These are phyloP conservation scores for Hypomyces rosellus DNA, from an alignment of 2,329 filamentous ascomycete species.

Conservation along the genomic window DNA sequence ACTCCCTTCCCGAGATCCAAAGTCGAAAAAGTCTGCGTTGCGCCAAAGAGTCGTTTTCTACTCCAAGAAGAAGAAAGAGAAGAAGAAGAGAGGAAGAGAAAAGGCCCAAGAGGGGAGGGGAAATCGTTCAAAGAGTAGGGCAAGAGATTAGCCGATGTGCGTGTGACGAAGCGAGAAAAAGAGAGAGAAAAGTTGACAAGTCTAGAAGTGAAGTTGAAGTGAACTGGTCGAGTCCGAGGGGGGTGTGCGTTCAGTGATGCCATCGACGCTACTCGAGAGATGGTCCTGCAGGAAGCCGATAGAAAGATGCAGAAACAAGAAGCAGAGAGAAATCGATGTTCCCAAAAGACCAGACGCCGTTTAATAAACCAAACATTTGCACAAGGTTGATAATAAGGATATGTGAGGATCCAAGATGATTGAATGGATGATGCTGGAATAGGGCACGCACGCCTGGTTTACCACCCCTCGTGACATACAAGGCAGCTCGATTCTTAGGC, in stretches of 20 bases:
- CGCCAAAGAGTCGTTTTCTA: not conserved
- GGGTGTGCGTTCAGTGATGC: not conserved
- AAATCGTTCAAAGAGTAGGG: not conserved
- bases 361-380: too few species aligned
- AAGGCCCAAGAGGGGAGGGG: not conserved
- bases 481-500: too few species aligned
- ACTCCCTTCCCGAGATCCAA: too few species aligned
- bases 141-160: not conserved
- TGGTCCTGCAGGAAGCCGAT: not conserved
- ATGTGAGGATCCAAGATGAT: too few species aligned
- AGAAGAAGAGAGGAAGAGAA: not conserved
- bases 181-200: not conserved
- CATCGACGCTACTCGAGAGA: too few species aligned
- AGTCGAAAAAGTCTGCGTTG: too few species aligned
- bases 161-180: not conserved
- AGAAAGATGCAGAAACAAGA: not conserved
- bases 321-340: not conserved
- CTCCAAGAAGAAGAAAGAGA: conserved; percentile 4
- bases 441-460: too few species aligned
- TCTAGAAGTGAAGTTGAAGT: not conserved
- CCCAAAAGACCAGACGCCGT: too few species aligned
- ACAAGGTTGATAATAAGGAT: too few species aligned
- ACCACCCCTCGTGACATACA: too few species aligned
- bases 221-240: not conserved
- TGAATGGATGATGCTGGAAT: too few species aligned